These are phyloP conservation scores for Nakaseomyces bracarensis DNA, from an alignment of 1,139 yeast species.

Conservation along the genomic window DNA sequence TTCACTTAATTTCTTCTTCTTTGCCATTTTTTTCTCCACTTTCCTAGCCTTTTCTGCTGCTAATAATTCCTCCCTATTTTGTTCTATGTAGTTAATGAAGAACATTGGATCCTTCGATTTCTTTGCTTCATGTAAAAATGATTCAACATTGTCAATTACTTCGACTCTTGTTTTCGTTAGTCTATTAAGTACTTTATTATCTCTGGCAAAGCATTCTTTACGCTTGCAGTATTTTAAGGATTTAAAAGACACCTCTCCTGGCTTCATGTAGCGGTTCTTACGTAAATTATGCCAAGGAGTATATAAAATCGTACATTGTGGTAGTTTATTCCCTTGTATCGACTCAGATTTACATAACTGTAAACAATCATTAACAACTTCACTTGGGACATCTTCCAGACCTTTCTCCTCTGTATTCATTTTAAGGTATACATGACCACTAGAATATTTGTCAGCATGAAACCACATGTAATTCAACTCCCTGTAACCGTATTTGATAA, in stretches of 20 bases:
- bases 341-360: slow-evolving; percentile 78
- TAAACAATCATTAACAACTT: slow-evolving; percentile 50
- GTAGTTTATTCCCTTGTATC: slow-evolving; percentile 66
- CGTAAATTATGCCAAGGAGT: slow-evolving; percentile 71
- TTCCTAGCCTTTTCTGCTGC: slow-evolving; percentile 22
- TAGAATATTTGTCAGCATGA: slow-evolving; percentile 71
- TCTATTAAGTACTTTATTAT: slow-evolving; percentile 56
- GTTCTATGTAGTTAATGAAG: slow-evolving; percentile 16
- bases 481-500: slow-evolving; percentile 62
- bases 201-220: slow-evolving; percentile 48
- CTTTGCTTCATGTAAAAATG: slow-evolving; percentile 25
- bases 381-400: slow-evolving; percentile 43
- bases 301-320: slow-evolving; percentile 60
- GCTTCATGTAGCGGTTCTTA: slow-evolving; percentile 67
- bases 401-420: slow-evolving; percentile 40
- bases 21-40: slow-evolving; percentile 12
- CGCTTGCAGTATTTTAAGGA: slow-evolving; percentile 48
- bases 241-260: slow-evolving; percentile 75
- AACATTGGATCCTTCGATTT: slow-evolving; percentile 26
- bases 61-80: slow-evolving; percentile 18
- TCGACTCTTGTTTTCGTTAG: slow-evolving; percentile 62
- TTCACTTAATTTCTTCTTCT: slow-evolving; percentile 2
- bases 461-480: slow-evolving; percentile 62
- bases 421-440: slow-evolving; percentile 75
- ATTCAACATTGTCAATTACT: slow-evolving; percentile 38